A percentile compares a stretch with the other conserved stretches of the same genome.
Evolutionary conservation across 768 basidiomycete species (phyloP).

Genomic region (Psilocybe cubensis): DNA sequence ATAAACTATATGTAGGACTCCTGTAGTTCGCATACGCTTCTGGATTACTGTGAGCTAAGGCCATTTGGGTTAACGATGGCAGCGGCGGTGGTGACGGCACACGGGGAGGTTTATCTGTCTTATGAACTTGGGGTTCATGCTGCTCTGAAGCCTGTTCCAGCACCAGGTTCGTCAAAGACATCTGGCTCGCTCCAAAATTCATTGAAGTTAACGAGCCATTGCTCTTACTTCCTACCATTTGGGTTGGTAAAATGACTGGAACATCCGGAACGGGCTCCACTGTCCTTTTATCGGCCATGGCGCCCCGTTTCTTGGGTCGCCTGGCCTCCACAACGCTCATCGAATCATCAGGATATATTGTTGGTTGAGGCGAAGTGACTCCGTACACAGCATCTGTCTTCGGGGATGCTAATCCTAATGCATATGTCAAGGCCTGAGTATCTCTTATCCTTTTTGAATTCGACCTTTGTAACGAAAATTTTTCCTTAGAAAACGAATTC

Average conservation of each 20-base stretch:
- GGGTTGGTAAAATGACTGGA: constrained; percentile 14
- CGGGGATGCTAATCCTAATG: constrained; percentile 43
- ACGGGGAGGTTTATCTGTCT: constrained; percentile 68
- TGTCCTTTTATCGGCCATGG: constrained; percentile 10
- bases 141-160: constrained; percentile 12
- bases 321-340: constrained; percentile 43
- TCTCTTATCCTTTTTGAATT: constrained; percentile 49
- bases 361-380: constrained; percentile 56
- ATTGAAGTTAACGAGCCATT: constrained; percentile 33
- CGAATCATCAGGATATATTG: constrained; percentile 75
- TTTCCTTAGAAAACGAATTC: constrained; percentile 25
- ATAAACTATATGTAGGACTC: constrained; percentile 85
- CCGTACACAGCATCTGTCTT: constrained; percentile 37
- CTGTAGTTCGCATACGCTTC: constrained; percentile 68
- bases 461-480: constrained; percentile 36
- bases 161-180: constrained; percentile 30
- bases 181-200: constrained; percentile 48
- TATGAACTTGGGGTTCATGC: constrained; percentile 22
- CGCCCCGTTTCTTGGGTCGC: constrained; percentile 16
- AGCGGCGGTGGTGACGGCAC: constrained; percentile 81
- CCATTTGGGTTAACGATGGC: constrained; percentile 81
- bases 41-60: constrained; percentile 61
- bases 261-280: constrained; percentile 20
- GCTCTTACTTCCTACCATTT: constrained; percentile 1
- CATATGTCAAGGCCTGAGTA: constrained; percentile 37